These are phyloP conservation scores for Mrakiaceae sp. DNA, from an alignment of 1,284 basidiomycete genomes.

Conservation along the genomic window DNA sequence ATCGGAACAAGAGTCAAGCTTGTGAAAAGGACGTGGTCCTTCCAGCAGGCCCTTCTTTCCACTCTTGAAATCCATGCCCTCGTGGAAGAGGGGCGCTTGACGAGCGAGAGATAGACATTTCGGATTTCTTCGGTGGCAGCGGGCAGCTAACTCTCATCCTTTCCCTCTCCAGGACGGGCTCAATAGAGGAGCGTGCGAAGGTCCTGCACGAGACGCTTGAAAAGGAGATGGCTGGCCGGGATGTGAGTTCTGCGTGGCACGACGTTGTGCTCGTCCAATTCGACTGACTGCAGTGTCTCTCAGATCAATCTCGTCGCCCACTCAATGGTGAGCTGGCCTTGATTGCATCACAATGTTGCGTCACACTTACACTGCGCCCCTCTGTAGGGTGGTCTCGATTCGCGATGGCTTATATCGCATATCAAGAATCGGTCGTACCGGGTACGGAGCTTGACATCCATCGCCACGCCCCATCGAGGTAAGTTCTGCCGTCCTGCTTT, in stretches of 20 bases:
- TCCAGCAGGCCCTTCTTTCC: no score
- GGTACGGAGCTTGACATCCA: slow-evolving; percentile 76
- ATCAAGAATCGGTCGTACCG: slow-evolving; percentile 71
- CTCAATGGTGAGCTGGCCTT: slow-evolving; percentile 55
- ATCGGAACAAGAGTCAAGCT: no score
- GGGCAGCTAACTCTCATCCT: not conserved
- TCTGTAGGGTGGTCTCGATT: slow-evolving; percentile 67
- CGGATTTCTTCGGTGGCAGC: no score
- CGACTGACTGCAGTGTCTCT: not conserved
- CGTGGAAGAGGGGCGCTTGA: no score
- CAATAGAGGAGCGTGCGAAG: slow-evolving; percentile 71
- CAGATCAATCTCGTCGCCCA: slow-evolving; percentile 84
- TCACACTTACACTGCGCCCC: not conserved
- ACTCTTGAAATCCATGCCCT: no score
- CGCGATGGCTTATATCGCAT: slow-evolving; percentile 78
- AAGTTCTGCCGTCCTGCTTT: not conserved
- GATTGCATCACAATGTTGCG: not conserved
- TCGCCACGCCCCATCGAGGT: slow-evolving; percentile 78
- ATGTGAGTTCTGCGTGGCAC: slow-evolving; percentile 21
- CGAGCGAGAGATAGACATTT: no score
- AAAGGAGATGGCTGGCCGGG: slow-evolving; percentile 53
- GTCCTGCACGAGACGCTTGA: slow-evolving; percentile 65
- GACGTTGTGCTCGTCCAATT: not conserved
- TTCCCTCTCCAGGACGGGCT: slow-evolving; percentile 59
- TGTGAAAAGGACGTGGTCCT: no score